Evolutionary conservation across 1,284 basidiomycete genomes (phyloP).

Genomic region (Moesziomyces antarcticus): DNA sequence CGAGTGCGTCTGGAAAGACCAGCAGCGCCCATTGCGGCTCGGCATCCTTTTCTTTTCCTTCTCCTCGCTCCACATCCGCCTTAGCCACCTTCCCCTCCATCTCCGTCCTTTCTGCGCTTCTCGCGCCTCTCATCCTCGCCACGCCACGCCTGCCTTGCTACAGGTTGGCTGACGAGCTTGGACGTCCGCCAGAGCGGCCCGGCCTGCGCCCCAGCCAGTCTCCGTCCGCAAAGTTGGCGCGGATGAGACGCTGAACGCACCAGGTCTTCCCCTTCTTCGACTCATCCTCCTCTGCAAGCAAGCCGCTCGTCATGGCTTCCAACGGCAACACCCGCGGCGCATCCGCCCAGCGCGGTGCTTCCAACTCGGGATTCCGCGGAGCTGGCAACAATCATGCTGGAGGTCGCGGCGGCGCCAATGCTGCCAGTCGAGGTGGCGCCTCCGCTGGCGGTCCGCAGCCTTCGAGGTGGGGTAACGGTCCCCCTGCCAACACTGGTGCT

Average conservation of each 20-base stretch:
- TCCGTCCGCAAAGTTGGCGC: background rate
- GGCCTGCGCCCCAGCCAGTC: too few relatives aligned
- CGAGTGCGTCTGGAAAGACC: too few relatives aligned
- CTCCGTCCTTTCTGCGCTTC: too few relatives aligned
- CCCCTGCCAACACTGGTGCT: conserved; percentile 22
- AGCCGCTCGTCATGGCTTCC: conserved; percentile 31
- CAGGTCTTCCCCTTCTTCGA: background rate
- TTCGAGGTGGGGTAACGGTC: conserved; percentile 39
- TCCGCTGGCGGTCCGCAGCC: conserved; percentile 22
- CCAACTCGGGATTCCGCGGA: conserved; percentile 25
- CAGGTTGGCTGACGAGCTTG: too few relatives aligned
- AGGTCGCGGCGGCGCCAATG: conserved; percentile 27
- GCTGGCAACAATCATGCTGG: conserved; percentile 19
- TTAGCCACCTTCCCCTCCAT: too few relatives aligned
- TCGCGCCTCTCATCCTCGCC: too few relatives aligned
- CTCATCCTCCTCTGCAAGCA: background rate
- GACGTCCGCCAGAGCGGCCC: too few relatives aligned
- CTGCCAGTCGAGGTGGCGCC: conserved; percentile 22
- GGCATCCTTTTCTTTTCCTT: too few relatives aligned
- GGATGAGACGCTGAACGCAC: conserved; percentile 5
- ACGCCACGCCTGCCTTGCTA: too few relatives aligned
- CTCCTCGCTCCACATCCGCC: too few relatives aligned
- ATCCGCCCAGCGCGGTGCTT: conserved; percentile 19
- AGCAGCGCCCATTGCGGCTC: too few relatives aligned
- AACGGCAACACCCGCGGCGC: conserved; percentile 28